phyloP scores from a whole-genome alignment of 2,329 filamentous ascomycete genomes.

The Trichoderma sp. region DNA sequence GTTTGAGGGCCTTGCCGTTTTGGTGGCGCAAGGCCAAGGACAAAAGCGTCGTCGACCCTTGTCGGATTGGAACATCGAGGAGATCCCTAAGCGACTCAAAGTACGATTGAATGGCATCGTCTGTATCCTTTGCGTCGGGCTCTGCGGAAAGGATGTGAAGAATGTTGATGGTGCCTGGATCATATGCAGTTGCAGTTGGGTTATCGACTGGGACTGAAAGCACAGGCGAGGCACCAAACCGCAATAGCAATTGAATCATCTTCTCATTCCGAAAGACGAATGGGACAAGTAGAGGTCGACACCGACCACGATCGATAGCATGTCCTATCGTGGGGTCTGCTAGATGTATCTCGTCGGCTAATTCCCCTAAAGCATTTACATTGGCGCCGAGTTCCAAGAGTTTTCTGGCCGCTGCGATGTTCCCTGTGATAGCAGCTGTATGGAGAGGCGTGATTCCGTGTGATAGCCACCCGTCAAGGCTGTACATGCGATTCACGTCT shows the following conservation, averaged over 20 bases:
- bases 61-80: background rate
- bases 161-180: conserved; percentile 2
- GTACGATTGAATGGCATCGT: background rate
- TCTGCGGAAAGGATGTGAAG: conserved; percentile 24
- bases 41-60: conserved; percentile 3
- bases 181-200: background rate
- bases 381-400: conserved; percentile 3
- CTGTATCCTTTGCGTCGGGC: background rate
- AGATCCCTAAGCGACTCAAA: background rate
- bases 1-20: background rate
- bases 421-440: background rate
- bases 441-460: conserved; percentile 2
- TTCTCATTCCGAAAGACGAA: conserved; percentile 2
- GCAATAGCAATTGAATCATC: background rate
- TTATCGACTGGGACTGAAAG: background rate
- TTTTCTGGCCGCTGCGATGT: background rate
- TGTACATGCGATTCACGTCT: background rate
- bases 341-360: background rate
- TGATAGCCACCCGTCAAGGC: rapidly evolving
- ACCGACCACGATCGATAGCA: background rate
- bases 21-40: background rate
- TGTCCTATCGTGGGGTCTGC: background rate
- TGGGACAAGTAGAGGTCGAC: conserved; percentile 21
- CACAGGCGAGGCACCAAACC: background rate
- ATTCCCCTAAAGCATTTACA: background rate